These are phyloP conservation scores for Solanum tacnaense DNA, from an alignment of 257 asterid genomes.

Conservation along the genomic window DNA sequence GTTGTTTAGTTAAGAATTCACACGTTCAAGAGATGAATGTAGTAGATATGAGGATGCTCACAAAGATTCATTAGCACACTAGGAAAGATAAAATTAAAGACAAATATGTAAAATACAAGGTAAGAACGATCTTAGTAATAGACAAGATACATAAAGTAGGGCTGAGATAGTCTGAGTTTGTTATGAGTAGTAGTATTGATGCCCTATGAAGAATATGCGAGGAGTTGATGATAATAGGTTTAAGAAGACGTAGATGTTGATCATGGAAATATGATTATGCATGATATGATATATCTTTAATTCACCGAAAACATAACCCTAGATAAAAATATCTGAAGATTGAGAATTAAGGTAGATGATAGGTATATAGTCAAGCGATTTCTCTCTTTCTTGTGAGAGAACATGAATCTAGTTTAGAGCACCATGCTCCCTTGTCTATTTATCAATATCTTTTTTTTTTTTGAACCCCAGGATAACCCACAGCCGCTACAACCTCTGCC, in stretches of 20 bases:
- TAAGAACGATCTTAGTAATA: not conserved
- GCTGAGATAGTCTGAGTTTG: not conserved
- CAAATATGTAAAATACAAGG: not conserved
- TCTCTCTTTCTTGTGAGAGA: not conserved
- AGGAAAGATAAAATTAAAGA: not conserved
- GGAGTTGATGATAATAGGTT: not conserved
- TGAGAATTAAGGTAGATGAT: not conserved
- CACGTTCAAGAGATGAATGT: not conserved
- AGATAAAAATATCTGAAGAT: not conserved
- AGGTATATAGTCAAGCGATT: not conserved
- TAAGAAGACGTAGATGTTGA: not conserved
- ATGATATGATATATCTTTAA: not conserved
- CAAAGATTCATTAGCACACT: not conserved
- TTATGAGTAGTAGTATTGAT: not conserved
- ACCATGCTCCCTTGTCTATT: not conserved
- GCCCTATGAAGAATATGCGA: not conserved
- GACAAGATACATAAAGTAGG: not conserved
- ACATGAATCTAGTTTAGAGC: not conserved
- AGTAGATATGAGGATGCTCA: not conserved
- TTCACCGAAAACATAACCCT: not conserved
- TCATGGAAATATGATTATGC: not conserved
- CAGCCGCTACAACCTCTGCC: no score
- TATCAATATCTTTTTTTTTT: not conserved
- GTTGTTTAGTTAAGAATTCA: not conserved
- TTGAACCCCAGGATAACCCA: no score